Base-by-base conservation (phyloP, 805 yeast species). In the Suhomyces prunicola region DNA sequence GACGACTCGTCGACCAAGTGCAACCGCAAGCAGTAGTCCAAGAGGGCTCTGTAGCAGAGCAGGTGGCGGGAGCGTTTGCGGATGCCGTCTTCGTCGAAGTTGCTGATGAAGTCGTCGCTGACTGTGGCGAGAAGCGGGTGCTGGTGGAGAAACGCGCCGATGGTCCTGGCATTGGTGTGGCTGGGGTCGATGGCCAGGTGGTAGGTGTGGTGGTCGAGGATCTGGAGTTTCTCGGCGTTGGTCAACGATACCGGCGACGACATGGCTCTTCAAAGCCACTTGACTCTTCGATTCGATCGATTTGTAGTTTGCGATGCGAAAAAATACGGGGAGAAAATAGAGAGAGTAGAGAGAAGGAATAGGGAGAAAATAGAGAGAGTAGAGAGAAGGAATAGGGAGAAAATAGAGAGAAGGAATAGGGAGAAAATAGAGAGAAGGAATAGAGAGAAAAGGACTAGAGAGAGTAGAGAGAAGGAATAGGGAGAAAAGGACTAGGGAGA, bases 151-250 rank as follows among this genome's bases (percentile, higher is more conserved):
- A 58, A 55, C 50, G 60, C 54, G 40, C 50, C 53, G 24, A 63
- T 50, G 1, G 71, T 63, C 17, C 59, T 58, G 5, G 56, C 41
- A 33, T 60, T 62, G 23, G 58, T 57, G 51, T 67, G 68, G 10
- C 42, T 51, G 8, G 62, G 62, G 44, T 65, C 55, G 6, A 48
- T n/a, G 2, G 44, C 41, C 2, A 59, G 46, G 36, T 60, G 63
- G 44, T 57, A 58, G 35, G 52, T 56, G 50, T 65, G 66, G 50
- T 62, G 66, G 47, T 60, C 57, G 13, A 47, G 50, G 8, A 47
- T 19, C 13, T 13, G 13, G 27, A 47, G 40, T 5, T 40, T 40
- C 39, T 47, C 46, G 17, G 12, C 7, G 13, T 47, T 26, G 26
- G 50, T 10, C 27, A 47, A 35, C 39, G 50, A 35, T 7, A 26